phyloP scores from a whole-genome alignment of 768 basidiomycete species.

The Dendrothele bispora region DNA sequence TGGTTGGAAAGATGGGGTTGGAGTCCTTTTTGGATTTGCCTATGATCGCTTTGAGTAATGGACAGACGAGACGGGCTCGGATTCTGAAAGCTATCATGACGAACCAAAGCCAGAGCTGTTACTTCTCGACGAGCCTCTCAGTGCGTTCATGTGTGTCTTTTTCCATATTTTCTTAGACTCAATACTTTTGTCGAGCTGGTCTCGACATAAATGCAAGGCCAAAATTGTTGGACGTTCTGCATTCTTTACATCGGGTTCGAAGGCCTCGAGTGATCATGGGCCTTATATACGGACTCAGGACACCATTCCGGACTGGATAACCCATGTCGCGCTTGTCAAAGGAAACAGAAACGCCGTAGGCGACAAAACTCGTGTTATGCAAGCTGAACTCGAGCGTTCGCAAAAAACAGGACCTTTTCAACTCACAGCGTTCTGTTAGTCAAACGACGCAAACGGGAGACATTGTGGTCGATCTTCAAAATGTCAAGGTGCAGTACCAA shows the following conservation, averaged over 20 bases:
- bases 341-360: conserved; percentile 53
- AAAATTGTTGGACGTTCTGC: conserved; percentile 53
- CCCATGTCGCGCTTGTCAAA: conserved; percentile 60
- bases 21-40: conserved; percentile 75
- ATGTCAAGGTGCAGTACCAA: conserved; percentile 73
- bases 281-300: conserved; percentile 72
- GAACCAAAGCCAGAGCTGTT: conserved; percentile 73
- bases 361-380: conserved; percentile 43
- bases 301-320: conserved; percentile 68
- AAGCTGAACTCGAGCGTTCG: no score
- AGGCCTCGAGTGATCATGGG: conserved; percentile 65
- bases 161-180: background rate
- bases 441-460: conserved; percentile 24
- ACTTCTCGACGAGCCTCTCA: conserved; percentile 90
- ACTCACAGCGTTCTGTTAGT: no score
- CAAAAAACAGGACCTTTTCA: no score
- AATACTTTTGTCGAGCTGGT: conserved; percentile 69
- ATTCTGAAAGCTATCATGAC: conserved; percentile 75
- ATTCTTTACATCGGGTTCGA: conserved; percentile 44
- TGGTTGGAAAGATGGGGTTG: conserved; percentile 61
- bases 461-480: conserved; percentile 58
- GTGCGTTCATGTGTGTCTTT: conserved; percentile 40
- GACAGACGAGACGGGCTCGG: conserved; percentile 85
- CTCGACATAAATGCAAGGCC: conserved; percentile 66
- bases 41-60: conserved; percentile 82